Conservation (phyloP, 2,329 filamentous ascomycete species). For the Capronia coronata region DNA sequence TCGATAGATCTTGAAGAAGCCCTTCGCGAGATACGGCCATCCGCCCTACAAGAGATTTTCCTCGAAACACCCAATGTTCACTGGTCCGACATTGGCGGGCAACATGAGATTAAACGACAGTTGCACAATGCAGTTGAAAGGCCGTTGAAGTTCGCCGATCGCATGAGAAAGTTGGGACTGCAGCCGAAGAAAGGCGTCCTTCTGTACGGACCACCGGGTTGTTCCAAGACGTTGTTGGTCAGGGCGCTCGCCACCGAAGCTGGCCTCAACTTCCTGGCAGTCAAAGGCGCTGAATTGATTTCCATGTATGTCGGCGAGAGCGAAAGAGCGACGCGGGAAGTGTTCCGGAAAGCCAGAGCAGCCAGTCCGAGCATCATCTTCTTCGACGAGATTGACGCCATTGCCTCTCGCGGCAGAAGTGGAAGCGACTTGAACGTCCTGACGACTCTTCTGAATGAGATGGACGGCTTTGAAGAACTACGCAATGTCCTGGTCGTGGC, state of each 20-base stretch:
- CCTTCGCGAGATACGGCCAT: slow-evolving; percentile 64
- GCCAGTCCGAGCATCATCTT: slow-evolving; percentile 90
- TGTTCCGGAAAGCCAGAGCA: slow-evolving; percentile 79
- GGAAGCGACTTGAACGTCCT: slow-evolving; percentile 67
- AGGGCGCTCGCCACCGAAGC: slow-evolving; percentile 88
- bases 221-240: slow-evolving; percentile 87
- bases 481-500: slow-evolving; percentile 80
- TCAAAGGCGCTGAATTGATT: slow-evolving; percentile 87
- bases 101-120: slow-evolving; percentile 63
- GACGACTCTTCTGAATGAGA: slow-evolving; percentile 83
- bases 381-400: slow-evolving; percentile 92
- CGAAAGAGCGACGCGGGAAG: slow-evolving; percentile 73
- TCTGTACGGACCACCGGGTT: slow-evolving; percentile 86
- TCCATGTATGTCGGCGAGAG: slow-evolving; percentile 98
- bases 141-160: slow-evolving; percentile 49
- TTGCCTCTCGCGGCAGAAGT: slow-evolving; percentile 54
- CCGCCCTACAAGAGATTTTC: slow-evolving; percentile 82
- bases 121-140: slow-evolving; percentile 54
- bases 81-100: slow-evolving; percentile 85
- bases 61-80: slow-evolving; percentile 77
- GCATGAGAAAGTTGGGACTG: slow-evolving; percentile 46
- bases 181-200: slow-evolving; percentile 73
- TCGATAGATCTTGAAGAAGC: slow-evolving; percentile 58
- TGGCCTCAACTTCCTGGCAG: slow-evolving; percentile 85
- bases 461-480: slow-evolving; percentile 86